A percentile compares a stretch with the other conserved stretches of the same genome.
Conservation (phyloP, 345 rosid genomes). For the Streptanthus diversifolius region DNA sequence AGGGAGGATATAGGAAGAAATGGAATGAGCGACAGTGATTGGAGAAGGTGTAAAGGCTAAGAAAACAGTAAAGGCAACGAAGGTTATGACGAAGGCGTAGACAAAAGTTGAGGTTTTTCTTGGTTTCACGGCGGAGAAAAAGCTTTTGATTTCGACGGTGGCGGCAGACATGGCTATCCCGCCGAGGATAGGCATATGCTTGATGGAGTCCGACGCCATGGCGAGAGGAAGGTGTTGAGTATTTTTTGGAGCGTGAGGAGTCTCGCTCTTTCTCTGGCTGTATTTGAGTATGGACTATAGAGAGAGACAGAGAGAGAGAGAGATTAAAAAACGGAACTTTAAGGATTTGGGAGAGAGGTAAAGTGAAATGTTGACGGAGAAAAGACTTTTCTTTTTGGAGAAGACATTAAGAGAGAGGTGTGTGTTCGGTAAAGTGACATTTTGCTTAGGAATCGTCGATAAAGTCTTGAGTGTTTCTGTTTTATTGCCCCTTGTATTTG, state of each 20-base stretch:
- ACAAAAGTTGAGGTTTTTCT: conserved; percentile 53
- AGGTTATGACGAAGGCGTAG: conserved; percentile 60
- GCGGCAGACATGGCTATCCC: conserved; percentile 28
- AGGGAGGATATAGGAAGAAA: conserved; percentile 49
- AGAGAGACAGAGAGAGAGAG: neutral
- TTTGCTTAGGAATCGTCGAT: conserved; percentile 26
- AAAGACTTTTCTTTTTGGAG: neutral
- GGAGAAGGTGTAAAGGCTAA: conserved; percentile 67
- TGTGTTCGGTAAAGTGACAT: conserved; percentile 23
- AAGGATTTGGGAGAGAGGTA: conserved; percentile 1
- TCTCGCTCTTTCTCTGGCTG: neutral
- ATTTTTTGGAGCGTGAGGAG: conserved; percentile 9
- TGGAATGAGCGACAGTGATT: conserved; percentile 42
- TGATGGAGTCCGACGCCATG: conserved; percentile 58
- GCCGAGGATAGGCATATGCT: conserved; percentile 44
- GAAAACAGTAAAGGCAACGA: conserved; percentile 63
- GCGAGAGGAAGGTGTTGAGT: neutral
- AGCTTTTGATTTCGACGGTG: conserved; percentile 44
- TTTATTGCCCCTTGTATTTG: neutral
- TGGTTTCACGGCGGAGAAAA: conserved; percentile 46
- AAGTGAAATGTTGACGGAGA: conserved; percentile 6
- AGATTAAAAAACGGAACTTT: neutral
- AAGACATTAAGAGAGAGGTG: conserved; percentile 6
- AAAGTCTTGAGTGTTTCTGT: neutral
- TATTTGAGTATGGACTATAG: neutral